These are phyloP conservation scores for Aphanomyces stellatus DNA, from an alignment of 352 stramenopile species.

Conservation along the genomic window DNA sequence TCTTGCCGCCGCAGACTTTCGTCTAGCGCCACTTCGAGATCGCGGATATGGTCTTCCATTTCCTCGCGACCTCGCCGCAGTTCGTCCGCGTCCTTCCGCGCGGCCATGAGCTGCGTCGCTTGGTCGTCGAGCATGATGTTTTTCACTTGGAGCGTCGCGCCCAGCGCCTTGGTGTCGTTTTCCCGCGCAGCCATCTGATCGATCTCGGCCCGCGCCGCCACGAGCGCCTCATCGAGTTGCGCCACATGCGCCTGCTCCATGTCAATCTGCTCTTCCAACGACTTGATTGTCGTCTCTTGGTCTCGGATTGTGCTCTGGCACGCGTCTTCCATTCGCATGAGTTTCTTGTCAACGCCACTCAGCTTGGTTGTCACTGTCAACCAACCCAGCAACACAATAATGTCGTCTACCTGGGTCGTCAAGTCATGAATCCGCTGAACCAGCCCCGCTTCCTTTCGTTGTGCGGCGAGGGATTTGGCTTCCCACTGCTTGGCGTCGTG, in stretches of 20 bases:
- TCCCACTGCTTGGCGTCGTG: constrained; percentile 2
- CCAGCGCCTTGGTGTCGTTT: background rate
- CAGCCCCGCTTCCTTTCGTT: background rate
- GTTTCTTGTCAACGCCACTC: background rate
- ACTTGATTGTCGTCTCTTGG: background rate
- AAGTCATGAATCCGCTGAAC: background rate
- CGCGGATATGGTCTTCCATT: background rate
- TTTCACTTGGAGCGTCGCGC: constrained; percentile 14
- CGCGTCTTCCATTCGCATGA: constrained; percentile 2
- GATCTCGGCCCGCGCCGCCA: background rate
- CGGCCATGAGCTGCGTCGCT: background rate
- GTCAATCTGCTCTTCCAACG: background rate
- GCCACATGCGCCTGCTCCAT: background rate
- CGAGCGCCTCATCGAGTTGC: background rate
- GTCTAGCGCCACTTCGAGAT: constrained; percentile 2
- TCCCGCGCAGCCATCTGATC: background rate
- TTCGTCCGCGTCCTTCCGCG: background rate
- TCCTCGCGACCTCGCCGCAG: background rate
- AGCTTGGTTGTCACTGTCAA: no score
- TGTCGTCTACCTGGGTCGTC: constrained; percentile 5
- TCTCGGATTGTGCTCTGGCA: constrained; percentile 3
- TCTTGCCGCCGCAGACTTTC: constrained; percentile 1
- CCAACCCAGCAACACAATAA: no score
- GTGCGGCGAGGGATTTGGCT: background rate
- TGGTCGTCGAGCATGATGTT: constrained; percentile 22